Conservation (phyloP, 495 filamentous ascomycete species). For the Parathielavia appendiculata region DNA sequence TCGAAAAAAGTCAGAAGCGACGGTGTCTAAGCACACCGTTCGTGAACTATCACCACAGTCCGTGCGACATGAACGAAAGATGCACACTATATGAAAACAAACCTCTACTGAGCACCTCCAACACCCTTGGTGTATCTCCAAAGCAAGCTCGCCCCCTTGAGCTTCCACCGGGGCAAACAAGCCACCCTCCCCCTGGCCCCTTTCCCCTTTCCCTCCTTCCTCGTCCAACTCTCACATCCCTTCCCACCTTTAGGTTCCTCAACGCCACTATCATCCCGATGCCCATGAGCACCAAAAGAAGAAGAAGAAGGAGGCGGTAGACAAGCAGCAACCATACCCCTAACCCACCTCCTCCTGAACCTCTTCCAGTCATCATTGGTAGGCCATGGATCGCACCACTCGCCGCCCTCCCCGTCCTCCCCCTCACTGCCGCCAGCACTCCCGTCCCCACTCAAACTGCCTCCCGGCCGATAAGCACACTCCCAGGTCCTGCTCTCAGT, state of each 20-base stretch:
- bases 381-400: constrained; percentile 39
- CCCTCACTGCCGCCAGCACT: not conserved
- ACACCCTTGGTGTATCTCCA: constrained; percentile 33
- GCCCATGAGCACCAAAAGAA: not conserved
- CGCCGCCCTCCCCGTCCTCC: constrained; percentile 23
- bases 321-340: constrained; percentile 26
- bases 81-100: too few relatives aligned
- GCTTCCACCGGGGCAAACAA: constrained; percentile 23
- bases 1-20: not conserved
- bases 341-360: constrained; percentile 34
- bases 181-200: constrained; percentile 15
- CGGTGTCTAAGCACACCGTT: not conserved
- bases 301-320: not conserved
- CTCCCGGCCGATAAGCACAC: not conserved
- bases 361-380: constrained; percentile 39
- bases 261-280: not conserved
- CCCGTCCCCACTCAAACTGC: not conserved
- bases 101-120: constrained; percentile 15
- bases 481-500: not conserved
- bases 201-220: constrained; percentile 6
- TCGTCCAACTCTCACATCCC: not conserved
- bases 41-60: not conserved
- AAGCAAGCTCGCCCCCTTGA: constrained; percentile 35
- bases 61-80: too few relatives aligned
- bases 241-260: constrained; percentile 5